Evolutionary conservation across 2,329 filamentous ascomycete genomes (phyloP), one percentile per base, ranked within the genome.

Genomic region (Colletotrichum chlorophyti): DNA sequence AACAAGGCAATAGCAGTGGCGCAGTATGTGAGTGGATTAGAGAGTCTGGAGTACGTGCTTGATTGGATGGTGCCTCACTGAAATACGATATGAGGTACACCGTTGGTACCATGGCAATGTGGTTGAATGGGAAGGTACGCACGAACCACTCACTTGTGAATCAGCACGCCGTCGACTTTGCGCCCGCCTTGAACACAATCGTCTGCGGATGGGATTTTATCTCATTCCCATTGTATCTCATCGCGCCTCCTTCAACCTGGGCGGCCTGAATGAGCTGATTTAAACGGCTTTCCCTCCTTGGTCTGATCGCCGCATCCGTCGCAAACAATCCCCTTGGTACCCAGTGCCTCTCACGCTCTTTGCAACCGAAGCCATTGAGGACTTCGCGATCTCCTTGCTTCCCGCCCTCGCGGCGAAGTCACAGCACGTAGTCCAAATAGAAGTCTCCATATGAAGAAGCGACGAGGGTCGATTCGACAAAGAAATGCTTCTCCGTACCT

Each of bases 381-480:
- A 26, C 37, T n/a, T 27, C 31, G 32, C 26, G 2, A 17, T 32
- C 41, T 50, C 43, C 45, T 60, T 49, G 38, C 51, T 45, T 57
- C 51, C 32, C 37, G 43, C 24, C 17, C 32, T 26, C 31, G 24
- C 14, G n/a, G 43, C 37, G 43, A 31, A 40, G 43, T 34, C 23
- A 34, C 43, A 24, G 37, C 32, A 40, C 9, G 29, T 50, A 23
- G 43, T 41, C 26, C 29, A 49, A 49, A 50, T 57, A 57, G 32
- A 38, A 49, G 38, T 57, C 31, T 46, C 34, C 32, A 57, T 37
- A 60, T 50, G 43, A 57, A 49, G 38, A 60, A 43, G 17, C 57
- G 21, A 54, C 37, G 35, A 43, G 32, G 35, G 15, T 42, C 35
- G 23, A 51, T 31, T 57, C 43, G 51, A 57, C 45, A 60, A 60